phyloP scores from a whole-genome alignment of 192 early-diverging fungal species.

The Lobosporangium transversale region DNA sequence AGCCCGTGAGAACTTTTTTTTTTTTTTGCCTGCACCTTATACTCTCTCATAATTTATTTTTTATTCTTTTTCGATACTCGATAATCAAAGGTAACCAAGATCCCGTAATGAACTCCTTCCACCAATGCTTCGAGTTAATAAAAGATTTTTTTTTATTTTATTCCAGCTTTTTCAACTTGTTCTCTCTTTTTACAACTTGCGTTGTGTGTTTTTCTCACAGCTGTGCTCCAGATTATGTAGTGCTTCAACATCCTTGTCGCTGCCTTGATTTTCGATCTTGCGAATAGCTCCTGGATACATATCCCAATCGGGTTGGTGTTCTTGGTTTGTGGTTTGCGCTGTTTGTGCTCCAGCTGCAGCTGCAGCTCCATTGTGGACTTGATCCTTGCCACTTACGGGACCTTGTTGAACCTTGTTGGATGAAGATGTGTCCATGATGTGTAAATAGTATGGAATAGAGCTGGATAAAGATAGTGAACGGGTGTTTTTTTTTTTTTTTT shows the following conservation, averaged over 20 bases:
- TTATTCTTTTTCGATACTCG: no score
- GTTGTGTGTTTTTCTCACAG: no score
- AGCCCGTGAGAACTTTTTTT: no score
- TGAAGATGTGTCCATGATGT: constrained; percentile 14
- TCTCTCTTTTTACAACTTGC: no score
- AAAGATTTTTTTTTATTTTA: no score
- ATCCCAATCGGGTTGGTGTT: constrained; percentile 30
- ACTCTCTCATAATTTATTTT: no score
- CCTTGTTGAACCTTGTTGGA: constrained; percentile 4
- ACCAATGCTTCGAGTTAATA: no score
- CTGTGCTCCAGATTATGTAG: constrained; percentile 31
- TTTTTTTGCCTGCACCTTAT: no score
- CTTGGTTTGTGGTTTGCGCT: neutral
- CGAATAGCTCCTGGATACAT: constrained; percentile 31
- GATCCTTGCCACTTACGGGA: neutral
- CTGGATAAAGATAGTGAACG: neutral
- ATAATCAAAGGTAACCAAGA: no score
- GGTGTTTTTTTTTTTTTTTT: no score
- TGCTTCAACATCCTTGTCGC: constrained; percentile 11
- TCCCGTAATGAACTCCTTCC: no score
- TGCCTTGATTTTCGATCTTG: constrained; percentile 39
- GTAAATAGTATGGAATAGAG: neutral
- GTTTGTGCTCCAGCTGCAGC: neutral
- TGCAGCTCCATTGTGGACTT: neutral
- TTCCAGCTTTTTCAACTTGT: no score